Conservation (phyloP, 2,329 filamentous ascomycete species). For the Neopestalotiopsis rosae region DNA sequence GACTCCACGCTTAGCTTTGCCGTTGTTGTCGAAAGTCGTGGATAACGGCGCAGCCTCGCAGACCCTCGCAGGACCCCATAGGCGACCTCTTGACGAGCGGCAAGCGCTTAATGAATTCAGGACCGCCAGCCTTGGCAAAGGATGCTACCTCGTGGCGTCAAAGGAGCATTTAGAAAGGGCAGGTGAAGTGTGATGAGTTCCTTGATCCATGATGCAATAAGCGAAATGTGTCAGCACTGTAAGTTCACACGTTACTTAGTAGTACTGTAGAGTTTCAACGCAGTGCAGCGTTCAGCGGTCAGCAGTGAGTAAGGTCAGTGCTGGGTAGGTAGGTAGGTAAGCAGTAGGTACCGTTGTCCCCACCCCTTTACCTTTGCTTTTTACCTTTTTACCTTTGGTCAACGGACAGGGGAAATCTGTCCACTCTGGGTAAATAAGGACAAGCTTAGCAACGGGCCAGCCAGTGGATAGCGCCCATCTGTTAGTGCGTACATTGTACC, state of each 20-base stretch:
- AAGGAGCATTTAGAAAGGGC: not conserved
- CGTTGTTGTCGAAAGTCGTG: not conserved
- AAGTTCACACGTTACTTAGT: not conserved
- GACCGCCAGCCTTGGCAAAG: not conserved
- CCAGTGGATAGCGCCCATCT: not conserved
- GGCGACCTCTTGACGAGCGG: not conserved
- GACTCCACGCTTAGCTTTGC: not conserved
- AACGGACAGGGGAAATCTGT: conserved; percentile 8
- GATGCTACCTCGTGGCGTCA: not conserved
- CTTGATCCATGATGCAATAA: not conserved
- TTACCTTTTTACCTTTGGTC: not conserved
- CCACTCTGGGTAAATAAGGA: not conserved
- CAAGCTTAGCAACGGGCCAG: conserved; percentile 1
- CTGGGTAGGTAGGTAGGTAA: too few relatives aligned
- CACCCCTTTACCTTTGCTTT: not conserved
- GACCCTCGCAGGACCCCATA: not conserved
- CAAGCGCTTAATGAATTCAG: not conserved
- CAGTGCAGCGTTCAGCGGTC: too few relatives aligned
- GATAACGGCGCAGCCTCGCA: not conserved
- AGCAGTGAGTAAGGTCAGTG: too few relatives aligned
- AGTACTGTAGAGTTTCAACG: too few relatives aligned
- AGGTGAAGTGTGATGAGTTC: not conserved
- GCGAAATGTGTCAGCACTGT: not conserved
- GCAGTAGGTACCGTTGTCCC: not conserved
- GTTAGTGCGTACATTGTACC: conserved; percentile 13